Evolutionary conservation across 2,329 filamentous ascomycete species (phyloP), one percentile per base, ranked within the genome.

Genomic region (Bipolaris victoriae): DNA sequence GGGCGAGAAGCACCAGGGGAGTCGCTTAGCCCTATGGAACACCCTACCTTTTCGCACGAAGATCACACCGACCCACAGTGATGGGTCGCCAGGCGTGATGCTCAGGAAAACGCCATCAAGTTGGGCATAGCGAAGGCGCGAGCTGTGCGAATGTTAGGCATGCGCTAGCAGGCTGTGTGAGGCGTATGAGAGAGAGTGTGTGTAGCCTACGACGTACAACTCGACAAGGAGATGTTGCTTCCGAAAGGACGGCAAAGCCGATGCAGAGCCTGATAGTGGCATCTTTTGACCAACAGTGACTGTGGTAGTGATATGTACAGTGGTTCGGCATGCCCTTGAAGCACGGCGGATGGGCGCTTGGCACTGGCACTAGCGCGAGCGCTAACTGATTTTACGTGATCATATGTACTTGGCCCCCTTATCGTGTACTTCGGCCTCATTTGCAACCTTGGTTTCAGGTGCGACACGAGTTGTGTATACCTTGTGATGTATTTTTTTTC

Each of bases 61-160:
- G 26, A 98, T 82, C 18, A 96, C 90, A n/a, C 92, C 93, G 31
- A 88, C 89, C 94, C 94, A 98, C 47, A 92, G 80, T 15, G 87
- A 87, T 16, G 91, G 87, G 71, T 97, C 89, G 22, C 90, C 90
- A 0, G 91, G 91, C 26, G 90, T 90, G 58, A 97, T 84, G 74
- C 86, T 91, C 77, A 97, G 86, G 78, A 95, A 97, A 60, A 97
- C 84, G 51, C 95, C 94, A 55, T 91, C 87, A 1, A 93, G 93
- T 74, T 90, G 92, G 57, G 89, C 88, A 78, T 91, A 86, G 76
- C 90, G 92, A 67, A 97, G 83, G 60, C 90, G 90, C 60, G 90
- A 85, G 77, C 92, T 96, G 77, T 60, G 54, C 57, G 60, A 40
- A 43, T 29, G 68, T 75, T 63, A 74, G 71, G 59, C 40, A 36